Conservation (phyloP, 371 early-diverging fungal species). For the Mucor plumbeus region DNA sequence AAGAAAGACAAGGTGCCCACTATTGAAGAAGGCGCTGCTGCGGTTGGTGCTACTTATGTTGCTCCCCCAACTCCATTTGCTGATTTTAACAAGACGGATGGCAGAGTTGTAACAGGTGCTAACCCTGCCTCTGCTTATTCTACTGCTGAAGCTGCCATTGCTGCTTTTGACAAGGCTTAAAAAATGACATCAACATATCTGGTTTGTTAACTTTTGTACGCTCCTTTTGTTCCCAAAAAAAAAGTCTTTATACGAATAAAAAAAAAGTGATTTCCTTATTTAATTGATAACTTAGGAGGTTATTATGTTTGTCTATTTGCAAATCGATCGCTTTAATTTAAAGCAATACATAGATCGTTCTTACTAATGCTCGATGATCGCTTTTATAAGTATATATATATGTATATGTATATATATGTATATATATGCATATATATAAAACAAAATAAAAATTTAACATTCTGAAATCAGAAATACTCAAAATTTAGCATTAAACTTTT, state of each 20-base stretch:
- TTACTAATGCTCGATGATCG: background rate
- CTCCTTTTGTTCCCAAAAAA: background rate
- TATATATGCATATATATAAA: no score
- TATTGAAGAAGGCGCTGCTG: slow-evolving; percentile 39
- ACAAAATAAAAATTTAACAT: background rate
- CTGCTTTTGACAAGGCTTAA: slow-evolving; percentile 34
- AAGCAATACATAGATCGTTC: background rate
- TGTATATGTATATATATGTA: no score
- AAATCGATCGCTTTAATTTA: slow-evolving; percentile 5
- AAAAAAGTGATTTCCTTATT: background rate
- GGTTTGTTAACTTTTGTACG: no score
- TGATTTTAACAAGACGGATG: slow-evolving; percentile 45
- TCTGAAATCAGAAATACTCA: background rate
- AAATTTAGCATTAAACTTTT: background rate
- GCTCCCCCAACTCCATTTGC: slow-evolving; percentile 53
- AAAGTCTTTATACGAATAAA: slow-evolving; percentile 3
- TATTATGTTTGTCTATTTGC: slow-evolving; percentile 1
- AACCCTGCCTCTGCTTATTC: slow-evolving; percentile 60
- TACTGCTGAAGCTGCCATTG: slow-evolving; percentile 53
- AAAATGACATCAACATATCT: background rate
- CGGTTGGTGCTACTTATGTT: slow-evolving; percentile 44
- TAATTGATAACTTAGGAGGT: slow-evolving; percentile 2
- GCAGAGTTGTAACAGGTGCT: slow-evolving; percentile 54
- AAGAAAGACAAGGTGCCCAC: slow-evolving; percentile 43
- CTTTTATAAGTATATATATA: no score